Evolutionary conservation across 1,139 yeast genomes (phyloP), one percentile per base, ranked within the genome.

Genomic region (Yamadazyma membranifaciens): DNA sequence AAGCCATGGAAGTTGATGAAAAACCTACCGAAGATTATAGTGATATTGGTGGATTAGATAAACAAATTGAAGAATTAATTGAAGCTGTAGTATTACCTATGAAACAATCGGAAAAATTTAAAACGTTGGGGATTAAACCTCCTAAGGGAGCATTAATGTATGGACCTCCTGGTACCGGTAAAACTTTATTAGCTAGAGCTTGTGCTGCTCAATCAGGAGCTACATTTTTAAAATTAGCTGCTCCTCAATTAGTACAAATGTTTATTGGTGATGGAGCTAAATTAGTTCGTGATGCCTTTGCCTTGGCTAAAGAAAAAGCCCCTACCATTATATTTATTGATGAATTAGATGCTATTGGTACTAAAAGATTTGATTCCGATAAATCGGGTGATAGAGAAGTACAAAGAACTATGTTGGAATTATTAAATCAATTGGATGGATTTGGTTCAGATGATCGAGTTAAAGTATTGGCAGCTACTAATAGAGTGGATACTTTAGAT

Each of bases 81-180:
- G 99, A 92, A 67, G 98, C 98, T 0, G 96, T 92, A 40, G 99
- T 92, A 24, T 76, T 92, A 47, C 99, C 99, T 31, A 89, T 92
- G 98, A 92, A 91, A 63, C 97, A 92, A 62, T 95, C 96, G 22
- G 98, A 94, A 40, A 92, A 92, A 67, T 94, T 92, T 70, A 86
- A 87, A 59, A 83, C 80, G 43, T 73, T 92, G 64, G 97, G 98
- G 40, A 89, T 92, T 56, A 91, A 87, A 63, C 95, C 98, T 5
- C 98, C 98, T 45, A 92, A 92, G 65, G 98, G 98, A 54, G 98
- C 98, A 0, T 73, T 92, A 45, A 92, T 92, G 98, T 92, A 92
- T 62, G 99, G 99, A 9, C 98, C 99, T 13, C 99, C 99, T 38
- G 99, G 99, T 59, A 92, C 99, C 1, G 99, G 99, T 63, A 92